A percentile compares a stretch with the other conserved stretches of the same genome.
Conservation (phyloP, 2,329 filamentous ascomycete species). For the Colletotrichum sp. region DNA sequence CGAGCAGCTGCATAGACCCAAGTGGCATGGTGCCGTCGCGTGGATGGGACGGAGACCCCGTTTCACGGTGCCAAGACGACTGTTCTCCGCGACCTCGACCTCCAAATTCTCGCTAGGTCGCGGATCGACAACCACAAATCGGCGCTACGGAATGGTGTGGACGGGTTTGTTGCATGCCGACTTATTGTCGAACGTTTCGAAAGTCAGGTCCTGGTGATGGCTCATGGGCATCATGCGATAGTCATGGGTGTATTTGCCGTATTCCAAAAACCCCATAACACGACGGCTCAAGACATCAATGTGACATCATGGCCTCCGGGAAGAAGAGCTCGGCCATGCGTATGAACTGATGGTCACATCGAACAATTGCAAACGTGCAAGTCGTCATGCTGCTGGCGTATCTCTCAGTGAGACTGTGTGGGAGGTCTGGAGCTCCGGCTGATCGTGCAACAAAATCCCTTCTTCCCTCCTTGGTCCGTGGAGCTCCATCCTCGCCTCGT, state of each 20-base stretch:
- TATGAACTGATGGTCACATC: neutral
- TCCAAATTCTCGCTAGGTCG: neutral
- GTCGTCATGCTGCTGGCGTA: neutral
- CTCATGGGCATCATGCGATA: neutral
- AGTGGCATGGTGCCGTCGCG: neutral
- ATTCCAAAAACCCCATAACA: neutral
- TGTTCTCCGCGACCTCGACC: neutral
- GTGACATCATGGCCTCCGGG: neutral
- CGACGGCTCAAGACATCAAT: neutral
- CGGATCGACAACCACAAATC: neutral
- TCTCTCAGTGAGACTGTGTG: neutral
- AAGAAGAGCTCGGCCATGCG: neutral
- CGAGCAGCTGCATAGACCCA: neutral
- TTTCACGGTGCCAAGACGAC: conserved; percentile 1
- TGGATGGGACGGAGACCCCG: neutral
- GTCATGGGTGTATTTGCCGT: neutral
- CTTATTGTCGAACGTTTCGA: neutral
- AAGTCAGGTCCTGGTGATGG: neutral
- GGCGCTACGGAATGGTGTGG: conserved; percentile 2
- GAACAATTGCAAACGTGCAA: neutral
- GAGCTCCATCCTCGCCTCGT: neutral
- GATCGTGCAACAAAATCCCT: neutral
- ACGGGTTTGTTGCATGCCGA: conserved; percentile 2
- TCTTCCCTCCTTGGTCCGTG: neutral
- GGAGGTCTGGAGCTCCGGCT: neutral